Evolutionary conservation across 306 rosid genomes (phyloP).

Genomic region (Parietaria judaica): DNA sequence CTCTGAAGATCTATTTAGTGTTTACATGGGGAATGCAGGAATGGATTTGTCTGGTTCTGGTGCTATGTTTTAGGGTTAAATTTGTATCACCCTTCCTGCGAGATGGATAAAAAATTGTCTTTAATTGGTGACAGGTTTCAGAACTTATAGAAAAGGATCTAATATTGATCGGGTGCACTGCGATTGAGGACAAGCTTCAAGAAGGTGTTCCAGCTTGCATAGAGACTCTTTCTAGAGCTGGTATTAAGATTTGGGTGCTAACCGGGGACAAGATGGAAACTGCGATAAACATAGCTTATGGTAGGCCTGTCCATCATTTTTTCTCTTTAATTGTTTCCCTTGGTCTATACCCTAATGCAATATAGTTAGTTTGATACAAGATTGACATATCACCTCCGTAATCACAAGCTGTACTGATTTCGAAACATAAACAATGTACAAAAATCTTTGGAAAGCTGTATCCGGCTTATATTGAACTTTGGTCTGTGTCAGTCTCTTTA

Average conservation of each 20-base stretch:
- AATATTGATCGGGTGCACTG: conserved; percentile 85
- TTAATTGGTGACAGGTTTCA: conserved; percentile 65
- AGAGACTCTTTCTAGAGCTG: conserved; percentile 90
- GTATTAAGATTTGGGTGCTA: conserved; percentile 93
- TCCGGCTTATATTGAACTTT: too few relatives aligned
- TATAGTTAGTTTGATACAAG: too few relatives aligned
- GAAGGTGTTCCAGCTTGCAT: conserved; percentile 96
- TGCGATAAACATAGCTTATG: conserved; percentile 95
- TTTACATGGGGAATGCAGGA: not conserved
- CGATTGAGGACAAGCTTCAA: conserved; percentile 98
- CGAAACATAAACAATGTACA: too few relatives aligned
- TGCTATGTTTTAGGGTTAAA: not conserved
- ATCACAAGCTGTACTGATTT: too few relatives aligned
- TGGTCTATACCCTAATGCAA: conserved; percentile 16
- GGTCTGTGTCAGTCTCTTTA: too few relatives aligned
- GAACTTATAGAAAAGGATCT: conserved; percentile 87
- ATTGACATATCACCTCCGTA: too few relatives aligned
- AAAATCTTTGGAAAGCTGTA: too few relatives aligned
- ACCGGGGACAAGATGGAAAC: conserved; percentile 99
- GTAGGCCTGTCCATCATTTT: conserved; percentile 34
- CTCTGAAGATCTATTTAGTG: too few relatives aligned
- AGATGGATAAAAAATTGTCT: not conserved
- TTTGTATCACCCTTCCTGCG: not conserved
- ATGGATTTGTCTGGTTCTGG: not conserved
- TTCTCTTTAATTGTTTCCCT: conserved; percentile 8